A percentile compares a stretch with the other conserved stretches of the same genome.
Conservation (phyloP, 1,284 basidiomycete species). For the Fomitiporia mediterranea region DNA sequence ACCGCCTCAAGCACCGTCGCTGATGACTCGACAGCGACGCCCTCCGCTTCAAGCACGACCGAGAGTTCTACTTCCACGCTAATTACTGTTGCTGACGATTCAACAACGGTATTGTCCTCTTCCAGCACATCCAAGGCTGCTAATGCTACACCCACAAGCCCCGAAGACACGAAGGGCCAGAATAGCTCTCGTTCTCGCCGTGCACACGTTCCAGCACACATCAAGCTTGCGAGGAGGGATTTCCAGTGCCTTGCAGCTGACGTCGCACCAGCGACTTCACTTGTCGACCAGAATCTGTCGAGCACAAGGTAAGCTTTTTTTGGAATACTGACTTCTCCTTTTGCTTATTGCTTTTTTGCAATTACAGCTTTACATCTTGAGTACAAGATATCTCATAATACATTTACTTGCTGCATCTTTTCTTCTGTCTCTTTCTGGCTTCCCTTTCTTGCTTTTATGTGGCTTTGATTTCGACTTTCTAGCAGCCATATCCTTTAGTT, state of each 20-base stretch:
- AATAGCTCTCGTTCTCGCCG: background rate
- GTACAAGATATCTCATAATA: no score
- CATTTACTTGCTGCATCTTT: no score
- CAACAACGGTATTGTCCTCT: background rate
- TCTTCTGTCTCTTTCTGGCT: no score
- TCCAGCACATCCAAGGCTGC: background rate
- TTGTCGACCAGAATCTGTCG: background rate
- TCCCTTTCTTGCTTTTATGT: no score
- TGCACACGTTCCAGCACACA: no score
- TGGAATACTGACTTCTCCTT: no score
- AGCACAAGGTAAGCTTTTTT: background rate
- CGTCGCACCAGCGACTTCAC: background rate
- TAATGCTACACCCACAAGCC: background rate
- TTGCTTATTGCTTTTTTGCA: no score
- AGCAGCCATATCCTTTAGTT: no score
- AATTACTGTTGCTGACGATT: background rate
- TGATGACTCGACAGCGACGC: background rate
- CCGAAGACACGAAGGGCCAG: background rate
- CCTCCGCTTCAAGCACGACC: no score
- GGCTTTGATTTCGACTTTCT: no score
- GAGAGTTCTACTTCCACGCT: background rate
- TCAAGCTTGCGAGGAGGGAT: background rate
- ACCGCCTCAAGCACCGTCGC: no score
- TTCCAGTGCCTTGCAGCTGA: conserved; percentile 5
- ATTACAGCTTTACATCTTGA: no score